Percentiles rank a stretch among this genome's conserved stretches.
phyloP scores from a whole-genome alignment of 495 filamentous ascomycete species.

The Lasiosphaeris hirsuta region DNA sequence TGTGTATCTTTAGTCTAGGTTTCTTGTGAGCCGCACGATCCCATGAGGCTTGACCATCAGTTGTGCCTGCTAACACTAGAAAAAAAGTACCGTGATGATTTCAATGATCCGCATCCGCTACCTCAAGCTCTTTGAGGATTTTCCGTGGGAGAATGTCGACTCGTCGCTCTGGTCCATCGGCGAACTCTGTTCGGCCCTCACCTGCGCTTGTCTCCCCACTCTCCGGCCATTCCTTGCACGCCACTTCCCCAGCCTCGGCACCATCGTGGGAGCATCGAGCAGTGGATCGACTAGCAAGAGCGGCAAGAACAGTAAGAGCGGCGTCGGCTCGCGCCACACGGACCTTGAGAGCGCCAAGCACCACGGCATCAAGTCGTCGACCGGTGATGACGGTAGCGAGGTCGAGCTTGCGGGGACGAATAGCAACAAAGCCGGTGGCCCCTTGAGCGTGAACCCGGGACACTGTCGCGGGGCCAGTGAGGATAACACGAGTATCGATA shows the following conservation, averaged over 20 bases:
- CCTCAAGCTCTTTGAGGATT: constrained; percentile 39
- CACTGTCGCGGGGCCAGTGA: neutral
- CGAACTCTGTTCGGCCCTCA: constrained; percentile 53
- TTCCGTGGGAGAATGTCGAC: constrained; percentile 49
- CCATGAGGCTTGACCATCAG: neutral
- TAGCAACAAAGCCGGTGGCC: neutral
- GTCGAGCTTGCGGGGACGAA: neutral
- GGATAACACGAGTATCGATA: neutral
- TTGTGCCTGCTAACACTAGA: neutral
- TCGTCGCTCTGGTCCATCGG: constrained; percentile 53
- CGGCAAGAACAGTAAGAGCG: neutral
- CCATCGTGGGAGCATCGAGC: neutral
- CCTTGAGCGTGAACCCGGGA: neutral
- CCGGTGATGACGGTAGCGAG: constrained; percentile 2
- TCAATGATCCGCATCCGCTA: constrained; percentile 48
- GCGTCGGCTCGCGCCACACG: neutral
- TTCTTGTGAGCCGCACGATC: constrained; percentile 31
- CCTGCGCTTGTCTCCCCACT: constrained; percentile 50
- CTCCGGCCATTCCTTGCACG: constrained; percentile 43
- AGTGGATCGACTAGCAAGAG: neutral
- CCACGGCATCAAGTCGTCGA: neutral
- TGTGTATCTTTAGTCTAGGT: constrained; percentile 38
- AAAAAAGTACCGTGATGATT: constrained; percentile 43
- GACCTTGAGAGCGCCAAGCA: neutral
- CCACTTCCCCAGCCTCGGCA: constrained; percentile 25